Base-by-base conservation (phyloP, 345 rosid genomes). In the Conringia planisiliqua region DNA sequence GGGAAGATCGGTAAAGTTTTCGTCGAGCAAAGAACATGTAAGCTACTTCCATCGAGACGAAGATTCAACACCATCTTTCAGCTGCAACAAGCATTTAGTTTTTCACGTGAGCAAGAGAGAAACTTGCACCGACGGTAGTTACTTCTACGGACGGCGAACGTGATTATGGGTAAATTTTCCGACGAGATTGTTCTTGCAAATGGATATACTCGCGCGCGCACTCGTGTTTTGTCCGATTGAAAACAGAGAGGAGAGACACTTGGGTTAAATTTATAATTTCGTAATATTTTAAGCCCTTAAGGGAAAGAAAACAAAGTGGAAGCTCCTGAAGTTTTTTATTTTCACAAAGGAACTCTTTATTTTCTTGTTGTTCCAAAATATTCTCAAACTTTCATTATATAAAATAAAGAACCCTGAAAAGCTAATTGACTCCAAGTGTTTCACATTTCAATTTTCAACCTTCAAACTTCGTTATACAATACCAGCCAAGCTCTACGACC, bases 1-100 rank as follows among this genome's bases (percentile, higher is more conserved):
- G 81, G 82, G 24, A 84, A 82, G 43, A 75, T 79, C 5, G 88
- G 82, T 9, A 86, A 52, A 16, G 88, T 75, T 55, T 82, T 82
- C 1, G 84, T 33, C 6, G 89, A 85, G 57, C 81, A 81, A 10
- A 85, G 75, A 51, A 82, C 13, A 14, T 66, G 81, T 80, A 88
- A 86, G 79, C 83, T 76, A 75, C 70, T 62, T 54, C 82, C 78
- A 61, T 86, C 88, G 16, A 80, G 69, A 63, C 82, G 89, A 61
- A 87, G 77, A 67, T 88, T 91, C 66, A 78, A 71, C 58, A 81
- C 83, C 96, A 91, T 93, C 44, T 78, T 72, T 38, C n/a, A 63
- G 27, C 18, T 32, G 18, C 35, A 35, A 65, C 10, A 51, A 61
- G 73, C 79, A 75, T 69, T 66, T 42, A 58, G 39, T 50, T 62